phyloP scores from a whole-genome alignment of 2,329 filamentous ascomycete genomes.

The Boeremia exigua region DNA sequence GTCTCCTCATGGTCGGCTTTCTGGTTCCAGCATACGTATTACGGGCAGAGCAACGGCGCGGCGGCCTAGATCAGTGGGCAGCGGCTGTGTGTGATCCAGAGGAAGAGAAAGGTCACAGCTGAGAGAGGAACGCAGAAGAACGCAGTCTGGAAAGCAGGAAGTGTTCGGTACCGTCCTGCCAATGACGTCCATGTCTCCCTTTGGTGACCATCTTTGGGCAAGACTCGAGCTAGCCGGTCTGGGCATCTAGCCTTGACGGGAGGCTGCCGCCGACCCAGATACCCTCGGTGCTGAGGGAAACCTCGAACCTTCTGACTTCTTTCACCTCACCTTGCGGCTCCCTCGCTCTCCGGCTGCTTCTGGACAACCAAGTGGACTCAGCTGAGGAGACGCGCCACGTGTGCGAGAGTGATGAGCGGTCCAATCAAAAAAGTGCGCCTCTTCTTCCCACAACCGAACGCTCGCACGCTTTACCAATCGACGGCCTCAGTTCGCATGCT shows the following conservation, averaged over 20 bases:
- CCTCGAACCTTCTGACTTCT: background rate
- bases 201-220: background rate
- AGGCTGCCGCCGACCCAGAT: constrained; percentile 13
- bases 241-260: constrained; percentile 4
- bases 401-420: no score
- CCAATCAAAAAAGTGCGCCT: no score
- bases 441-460: background rate
- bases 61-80: background rate
- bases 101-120: background rate
- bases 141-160: constrained; percentile 5
- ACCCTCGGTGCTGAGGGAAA: background rate
- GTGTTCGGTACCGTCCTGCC: constrained; percentile 4
- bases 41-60: background rate
- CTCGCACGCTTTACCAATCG: background rate
- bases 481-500: background rate
- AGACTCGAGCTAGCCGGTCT: constrained; percentile 4
- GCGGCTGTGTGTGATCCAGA: background rate
- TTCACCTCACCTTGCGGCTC: background rate
- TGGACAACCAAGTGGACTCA: no score
- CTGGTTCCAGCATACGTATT: background rate
- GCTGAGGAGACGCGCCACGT: no score
- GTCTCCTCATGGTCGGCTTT: background rate
- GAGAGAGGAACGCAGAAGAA: constrained; percentile 5
- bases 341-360: background rate
- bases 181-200: constrained; percentile 10